Evolutionary conservation across 805 yeast species (phyloP).

Genomic region (Candida rishiriensis): DNA sequence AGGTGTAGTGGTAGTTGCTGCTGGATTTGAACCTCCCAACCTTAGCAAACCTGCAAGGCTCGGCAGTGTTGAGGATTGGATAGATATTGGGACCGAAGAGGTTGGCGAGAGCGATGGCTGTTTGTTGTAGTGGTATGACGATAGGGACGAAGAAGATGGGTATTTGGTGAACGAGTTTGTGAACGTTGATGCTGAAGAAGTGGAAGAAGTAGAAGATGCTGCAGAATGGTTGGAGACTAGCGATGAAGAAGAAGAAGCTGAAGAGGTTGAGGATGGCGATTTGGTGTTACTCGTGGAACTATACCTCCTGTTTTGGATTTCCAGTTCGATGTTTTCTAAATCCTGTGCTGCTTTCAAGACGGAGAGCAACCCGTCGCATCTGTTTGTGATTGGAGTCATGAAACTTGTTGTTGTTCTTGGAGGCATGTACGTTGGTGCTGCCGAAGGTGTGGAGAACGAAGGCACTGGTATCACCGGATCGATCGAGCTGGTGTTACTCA

Average conservation of each 20-base stretch:
- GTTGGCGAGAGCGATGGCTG: too few species aligned
- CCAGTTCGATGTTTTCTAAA: slow-evolving; percentile 6
- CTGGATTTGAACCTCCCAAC: too few species aligned
- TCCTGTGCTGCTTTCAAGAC: slow-evolving; percentile 25
- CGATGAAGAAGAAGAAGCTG: slow-evolving; percentile 1
- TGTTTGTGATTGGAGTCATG: not conserved
- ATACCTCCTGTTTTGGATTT: not conserved
- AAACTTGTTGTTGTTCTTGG: not conserved
- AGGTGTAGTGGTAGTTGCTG: too few species aligned
- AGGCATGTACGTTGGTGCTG: too few species aligned
- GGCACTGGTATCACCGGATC: too few species aligned
- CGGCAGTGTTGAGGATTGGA: too few species aligned
- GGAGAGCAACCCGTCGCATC: slow-evolving; percentile 20
- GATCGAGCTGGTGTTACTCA: too few species aligned
- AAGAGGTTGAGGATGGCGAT: not conserved
- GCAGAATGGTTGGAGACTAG: slow-evolving; percentile 4
- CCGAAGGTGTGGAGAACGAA: too few species aligned
- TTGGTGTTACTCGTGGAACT: not conserved
- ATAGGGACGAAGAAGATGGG: not conserved
- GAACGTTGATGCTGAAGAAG: not conserved
- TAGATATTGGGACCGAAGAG: too few species aligned
- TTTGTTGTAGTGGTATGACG: not conserved
- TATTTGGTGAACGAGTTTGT: not conserved
- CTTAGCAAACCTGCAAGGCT: too few species aligned
- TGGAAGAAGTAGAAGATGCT: slow-evolving; percentile 7